These are phyloP conservation scores for Solanum ossicruentum DNA, from an alignment of 257 asterid species.

Conservation along the genomic window DNA sequence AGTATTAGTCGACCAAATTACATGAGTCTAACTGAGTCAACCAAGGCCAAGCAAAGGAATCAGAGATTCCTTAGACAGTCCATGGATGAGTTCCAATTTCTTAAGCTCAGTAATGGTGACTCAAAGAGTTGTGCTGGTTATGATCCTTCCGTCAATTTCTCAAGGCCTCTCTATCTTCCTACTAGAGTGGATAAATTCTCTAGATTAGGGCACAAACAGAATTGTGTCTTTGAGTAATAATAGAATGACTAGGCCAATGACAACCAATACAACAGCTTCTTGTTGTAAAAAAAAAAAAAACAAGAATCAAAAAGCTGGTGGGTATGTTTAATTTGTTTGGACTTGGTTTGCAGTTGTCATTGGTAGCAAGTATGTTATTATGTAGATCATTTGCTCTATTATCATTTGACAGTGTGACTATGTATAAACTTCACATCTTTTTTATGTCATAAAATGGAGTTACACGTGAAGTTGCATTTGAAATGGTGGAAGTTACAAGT, in stretches of 20 bases:
- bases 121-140: constrained; percentile 37
- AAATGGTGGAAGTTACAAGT: not conserved
- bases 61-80: constrained; percentile 41
- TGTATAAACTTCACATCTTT: not conserved
- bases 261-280: constrained; percentile 47
- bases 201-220: constrained; percentile 18
- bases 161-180: constrained; percentile 29
- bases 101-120: constrained; percentile 29
- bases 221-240: constrained; percentile 8
- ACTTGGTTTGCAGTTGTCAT: not conserved
- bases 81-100: constrained; percentile 82
- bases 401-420: not conserved
- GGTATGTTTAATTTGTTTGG: not conserved
- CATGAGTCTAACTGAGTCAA: constrained; percentile 85
- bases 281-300: constrained; percentile 10
- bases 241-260: not conserved
- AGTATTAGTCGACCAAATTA: constrained; percentile 46
- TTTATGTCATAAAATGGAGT: not conserved
- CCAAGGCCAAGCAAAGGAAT: constrained; percentile 76
- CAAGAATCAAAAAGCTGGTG: not conserved
- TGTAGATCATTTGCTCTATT: not conserved
- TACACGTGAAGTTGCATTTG: not conserved
- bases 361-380: constrained; percentile 18
- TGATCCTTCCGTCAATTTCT: constrained; percentile 16
- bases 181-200: constrained; percentile 35